Percentiles rank a stretch among this genome's conserved stretches.
phyloP scores from a whole-genome alignment of 768 basidiomycete species.

The Panus rudis region DNA sequence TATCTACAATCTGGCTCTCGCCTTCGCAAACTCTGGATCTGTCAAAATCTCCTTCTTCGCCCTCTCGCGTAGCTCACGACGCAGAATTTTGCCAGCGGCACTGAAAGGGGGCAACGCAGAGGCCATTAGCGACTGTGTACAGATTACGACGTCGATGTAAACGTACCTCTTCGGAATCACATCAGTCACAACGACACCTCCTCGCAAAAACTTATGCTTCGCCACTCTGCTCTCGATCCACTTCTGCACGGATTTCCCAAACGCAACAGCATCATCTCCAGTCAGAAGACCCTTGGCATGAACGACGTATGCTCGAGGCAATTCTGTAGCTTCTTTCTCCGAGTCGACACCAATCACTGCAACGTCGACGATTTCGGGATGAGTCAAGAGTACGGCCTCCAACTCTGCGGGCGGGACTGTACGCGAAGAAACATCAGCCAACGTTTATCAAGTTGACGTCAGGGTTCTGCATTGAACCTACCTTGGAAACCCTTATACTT shows the following conservation, averaged over 20 bases:
- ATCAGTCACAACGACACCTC: constrained; percentile 60
- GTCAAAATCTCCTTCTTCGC: constrained; percentile 54
- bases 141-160: background rate
- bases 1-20: too few relatives aligned
- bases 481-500: constrained; percentile 86
- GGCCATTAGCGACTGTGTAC: background rate
- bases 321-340: constrained; percentile 67
- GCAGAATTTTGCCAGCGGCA: constrained; percentile 82
- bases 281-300: constrained; percentile 31
- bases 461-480: constrained; percentile 17
- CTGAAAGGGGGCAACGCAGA: constrained; percentile 29
- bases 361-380: constrained; percentile 70
- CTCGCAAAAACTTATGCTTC: constrained; percentile 71
- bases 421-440: background rate
- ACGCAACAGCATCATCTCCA: constrained; percentile 33
- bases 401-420: constrained; percentile 83
- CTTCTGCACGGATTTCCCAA: constrained; percentile 43
- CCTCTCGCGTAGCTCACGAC: constrained; percentile 64
- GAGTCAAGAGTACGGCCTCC: constrained; percentile 66
- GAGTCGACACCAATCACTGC: constrained; percentile 75
- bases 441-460: background rate
- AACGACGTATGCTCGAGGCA: constrained; percentile 71
- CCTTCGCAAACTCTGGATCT: too few relatives aligned
- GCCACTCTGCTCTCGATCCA: constrained; percentile 72
- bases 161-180: constrained; percentile 62